Base-by-base conservation (phyloP, 805 yeast species). In the Saturnispora serradocipensis region DNA sequence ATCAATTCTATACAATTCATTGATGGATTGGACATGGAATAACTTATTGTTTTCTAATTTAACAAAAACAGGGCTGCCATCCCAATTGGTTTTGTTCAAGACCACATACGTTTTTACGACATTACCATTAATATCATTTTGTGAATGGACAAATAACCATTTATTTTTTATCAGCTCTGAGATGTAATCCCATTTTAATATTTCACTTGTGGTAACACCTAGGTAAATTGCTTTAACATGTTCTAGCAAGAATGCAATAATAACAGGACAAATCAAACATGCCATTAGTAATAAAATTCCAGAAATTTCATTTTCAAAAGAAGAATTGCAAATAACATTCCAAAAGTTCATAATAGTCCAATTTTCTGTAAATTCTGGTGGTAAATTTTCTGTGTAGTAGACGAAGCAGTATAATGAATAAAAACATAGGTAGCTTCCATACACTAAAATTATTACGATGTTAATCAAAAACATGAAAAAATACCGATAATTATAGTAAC, bases 201-300 rank as follows among this genome's bases (percentile, higher is more conserved):
- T 65, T 59, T 78, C 84, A 58, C 76, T 78, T 5, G 84, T 78
- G 27, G 82, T 77, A 11, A 76, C 79, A 1, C 84, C 84, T 48
- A 78, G 60, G 56, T 78, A 77, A 13, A 75, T 57, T 58, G 75
- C 74, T 57, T 78, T 62, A 18, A 77, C 15, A 53, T 74, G 79
- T 46, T 74, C 69, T 1, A 56, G 53, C 0, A 72, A 58, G 59
- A 77, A 77, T n/a, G 67, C 54, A 1, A 57, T 48, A 2, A 74
- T 69, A 28, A 76, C 58, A 1, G 75, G 62, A 15, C 65, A 57
- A 48, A 76, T 64, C 5, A 72, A 56, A 1, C 59, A 28, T 48
- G 78, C 74, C 16, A 77, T 59, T 24, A 75, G 51, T 9, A 74
- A 55, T 30, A 77, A 61, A 0, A 69, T 62, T 1, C 80, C 80